Evolutionary conservation across 441 rosid species (phyloP).

Genomic region (Gossypium schwendimanii): DNA sequence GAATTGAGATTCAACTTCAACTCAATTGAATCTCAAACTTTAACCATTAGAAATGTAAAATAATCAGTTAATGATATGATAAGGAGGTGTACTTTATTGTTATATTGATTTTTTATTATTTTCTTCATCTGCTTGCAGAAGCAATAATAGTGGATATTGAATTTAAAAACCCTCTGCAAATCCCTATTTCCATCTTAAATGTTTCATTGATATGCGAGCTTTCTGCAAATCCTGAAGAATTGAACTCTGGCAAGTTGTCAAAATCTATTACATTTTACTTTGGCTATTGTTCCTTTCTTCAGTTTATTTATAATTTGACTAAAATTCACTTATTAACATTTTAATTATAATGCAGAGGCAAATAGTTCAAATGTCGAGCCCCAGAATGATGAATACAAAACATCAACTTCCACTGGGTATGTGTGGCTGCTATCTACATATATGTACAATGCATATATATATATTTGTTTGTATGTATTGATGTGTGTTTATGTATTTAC

Average conservation of each 20-base stretch:
- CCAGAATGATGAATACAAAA: constrained; percentile 35
- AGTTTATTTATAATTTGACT: not conserved
- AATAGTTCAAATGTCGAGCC: constrained; percentile 38
- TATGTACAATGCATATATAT: not conserved
- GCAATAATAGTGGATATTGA: constrained; percentile 65
- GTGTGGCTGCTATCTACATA: not conserved
- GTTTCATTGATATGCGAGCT: constrained; percentile 81
- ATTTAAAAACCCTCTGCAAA: constrained; percentile 75
- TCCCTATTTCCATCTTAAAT: constrained; percentile 58
- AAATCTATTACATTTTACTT: constrained; percentile 10
- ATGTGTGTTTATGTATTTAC: not conserved
- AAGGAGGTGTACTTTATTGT: not conserved
- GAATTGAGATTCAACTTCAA: not conserved
- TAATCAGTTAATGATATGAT: not conserved
- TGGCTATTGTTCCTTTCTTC: constrained; percentile 31
- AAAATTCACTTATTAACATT: constrained; percentile 15
- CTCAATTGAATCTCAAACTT: not conserved
- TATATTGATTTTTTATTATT: not conserved
- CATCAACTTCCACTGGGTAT: constrained; percentile 34
- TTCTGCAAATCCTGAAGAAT: constrained; percentile 53
- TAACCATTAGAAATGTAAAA: not conserved
- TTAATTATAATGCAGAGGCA: constrained; percentile 38
- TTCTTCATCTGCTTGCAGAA: constrained; percentile 44
- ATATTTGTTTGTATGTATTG: not conserved
- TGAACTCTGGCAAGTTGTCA: constrained; percentile 47